These are phyloP conservation scores for Neonectria magnoliae DNA, from an alignment of 2,329 filamentous ascomycete genomes.

Conservation along the genomic window DNA sequence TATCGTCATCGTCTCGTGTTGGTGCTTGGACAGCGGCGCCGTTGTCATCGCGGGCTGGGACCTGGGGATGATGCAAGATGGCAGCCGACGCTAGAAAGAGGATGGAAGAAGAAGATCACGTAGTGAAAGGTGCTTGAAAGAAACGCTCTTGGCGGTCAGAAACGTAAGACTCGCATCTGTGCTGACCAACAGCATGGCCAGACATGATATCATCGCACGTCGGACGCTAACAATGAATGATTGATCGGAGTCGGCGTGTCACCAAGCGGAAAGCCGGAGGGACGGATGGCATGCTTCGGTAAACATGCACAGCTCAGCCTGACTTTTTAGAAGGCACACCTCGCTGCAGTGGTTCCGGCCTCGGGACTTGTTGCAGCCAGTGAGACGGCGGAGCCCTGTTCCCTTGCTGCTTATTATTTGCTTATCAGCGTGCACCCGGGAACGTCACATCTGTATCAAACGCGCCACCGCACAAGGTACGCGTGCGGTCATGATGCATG, in stretches of 20 bases:
- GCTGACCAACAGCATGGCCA: background rate
- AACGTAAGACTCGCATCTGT: background rate
- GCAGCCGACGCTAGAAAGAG: background rate
- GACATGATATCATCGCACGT: slow-evolving; percentile 14
- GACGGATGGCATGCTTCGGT: background rate
- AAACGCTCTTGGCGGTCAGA: background rate
- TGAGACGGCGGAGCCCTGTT: background rate
- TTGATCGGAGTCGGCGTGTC: background rate
- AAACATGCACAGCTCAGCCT: background rate
- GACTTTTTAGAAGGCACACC: background rate
- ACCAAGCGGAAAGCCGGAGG: background rate
- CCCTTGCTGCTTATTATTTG: slow-evolving; percentile 3
- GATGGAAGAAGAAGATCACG: background rate
- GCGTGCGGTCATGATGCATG: background rate
- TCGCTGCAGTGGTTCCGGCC: background rate
- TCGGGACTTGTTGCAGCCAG: background rate
- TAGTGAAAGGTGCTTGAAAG: background rate
- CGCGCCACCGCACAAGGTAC: background rate
- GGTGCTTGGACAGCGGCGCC: background rate
- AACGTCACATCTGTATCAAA: slow-evolving; percentile 6
- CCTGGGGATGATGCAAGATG: background rate
- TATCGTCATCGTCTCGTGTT: background rate
- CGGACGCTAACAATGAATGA: background rate
- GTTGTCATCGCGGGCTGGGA: background rate
- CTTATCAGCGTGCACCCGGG: slow-evolving; percentile 9